Conservation (phyloP, 139 green algal genomes). For the Volvox reticuliferus region DNA sequence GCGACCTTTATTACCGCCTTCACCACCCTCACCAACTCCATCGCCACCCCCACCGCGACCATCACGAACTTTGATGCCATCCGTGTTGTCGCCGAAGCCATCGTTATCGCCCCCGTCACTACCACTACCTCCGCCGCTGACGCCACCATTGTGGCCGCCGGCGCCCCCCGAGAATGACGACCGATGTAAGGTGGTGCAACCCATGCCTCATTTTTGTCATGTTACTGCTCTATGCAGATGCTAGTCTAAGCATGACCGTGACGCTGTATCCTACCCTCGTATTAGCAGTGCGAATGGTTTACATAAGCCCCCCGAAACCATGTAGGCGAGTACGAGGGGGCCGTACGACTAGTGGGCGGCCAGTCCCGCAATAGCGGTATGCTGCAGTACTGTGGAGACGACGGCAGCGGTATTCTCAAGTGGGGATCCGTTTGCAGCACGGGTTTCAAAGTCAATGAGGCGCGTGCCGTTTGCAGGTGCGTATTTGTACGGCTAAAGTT, state of each 20-base stretch:
- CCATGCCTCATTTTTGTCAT: too few relatives aligned
- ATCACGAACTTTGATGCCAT: background rate
- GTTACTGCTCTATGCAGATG: too few relatives aligned
- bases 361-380: background rate
- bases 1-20: too few relatives aligned
- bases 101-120: too few relatives aligned
- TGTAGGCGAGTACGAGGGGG: background rate
- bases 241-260: too few relatives aligned
- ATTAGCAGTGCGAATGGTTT: too few relatives aligned
- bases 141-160: background rate
- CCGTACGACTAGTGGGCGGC: background rate
- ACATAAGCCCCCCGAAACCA: too few relatives aligned
- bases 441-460: background rate
- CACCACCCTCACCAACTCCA: too few relatives aligned
- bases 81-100: background rate
- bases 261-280: too few relatives aligned
- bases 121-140: background rate
- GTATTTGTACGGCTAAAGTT: too few relatives aligned
- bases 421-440: slow-evolving; percentile 5
- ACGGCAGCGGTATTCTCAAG: background rate
- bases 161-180: background rate
- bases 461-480: slow-evolving; percentile 2
- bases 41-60: too few relatives aligned
- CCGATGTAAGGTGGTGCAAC: background rate
- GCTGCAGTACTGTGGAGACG: slow-evolving; percentile 13